Evolutionary conservation across 2,329 filamentous ascomycete species (phyloP), one percentile per base, ranked within the genome.

Genomic region (Plenodomus lindquistii): DNA sequence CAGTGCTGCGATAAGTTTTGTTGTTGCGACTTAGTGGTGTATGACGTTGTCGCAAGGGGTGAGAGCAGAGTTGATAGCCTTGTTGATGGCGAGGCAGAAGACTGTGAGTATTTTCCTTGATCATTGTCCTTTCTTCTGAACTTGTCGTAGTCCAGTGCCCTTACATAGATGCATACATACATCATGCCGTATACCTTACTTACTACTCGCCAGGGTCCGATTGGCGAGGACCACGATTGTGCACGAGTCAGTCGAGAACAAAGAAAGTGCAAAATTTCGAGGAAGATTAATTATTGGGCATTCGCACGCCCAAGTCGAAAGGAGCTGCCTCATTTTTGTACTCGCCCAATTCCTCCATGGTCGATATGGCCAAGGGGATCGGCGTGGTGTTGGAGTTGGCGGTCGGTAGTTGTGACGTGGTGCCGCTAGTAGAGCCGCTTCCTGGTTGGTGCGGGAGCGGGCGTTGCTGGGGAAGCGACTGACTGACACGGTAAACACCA

Each of bases 391-490:
- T 37, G 35, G 35, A 31, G 27, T 31, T 31, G 27, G 27, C 27
- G 27, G 27, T 20, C 16, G 34, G 37, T 40, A 24, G 38, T 45
- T 49, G 52, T 59, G 57, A 59, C 54, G 57, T 57, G 57, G 48
- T 55, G 47, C 22, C 37, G 21, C 31, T 36, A 42, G 50, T 50
- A 46, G 54, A 38, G 50, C 46, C 42, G 46, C 37, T 16, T 16
- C 11, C 37, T 40, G 48, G 44, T 34, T 18, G 21, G 46, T 47
- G 44, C 35, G 31, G 36, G 29, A 38, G 52, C 48, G 48, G 42
- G 43, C 41, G 57, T 55, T 59, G 57, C 57, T 46, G 46, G 54
- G 57, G 57, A 47, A 59, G 53, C 57, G 24, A 46, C 54, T n/a
- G 49, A 54, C 52, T 24, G 46, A 52, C 41, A 47, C 38, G 46